A percentile compares a stretch with the other conserved stretches of the same genome.
Conservation (phyloP, 2,329 filamentous ascomycete genomes). For the Botryosphaeria dothidea region DNA sequence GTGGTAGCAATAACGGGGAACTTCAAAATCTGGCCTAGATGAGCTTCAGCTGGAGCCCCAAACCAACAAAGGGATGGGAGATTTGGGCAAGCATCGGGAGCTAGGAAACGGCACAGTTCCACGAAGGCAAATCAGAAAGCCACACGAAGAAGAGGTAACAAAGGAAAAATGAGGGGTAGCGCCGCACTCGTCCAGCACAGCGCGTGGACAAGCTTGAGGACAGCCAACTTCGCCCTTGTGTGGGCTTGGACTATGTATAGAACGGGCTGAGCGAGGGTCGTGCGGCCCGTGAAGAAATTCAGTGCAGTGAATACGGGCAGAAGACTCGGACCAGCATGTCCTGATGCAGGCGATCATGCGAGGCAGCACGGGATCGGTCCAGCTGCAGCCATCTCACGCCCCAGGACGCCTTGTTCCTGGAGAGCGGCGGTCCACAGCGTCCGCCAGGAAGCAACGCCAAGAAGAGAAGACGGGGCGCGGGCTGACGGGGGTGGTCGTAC, state of each 20-base stretch:
- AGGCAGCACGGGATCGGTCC: background rate
- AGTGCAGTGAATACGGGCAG: background rate
- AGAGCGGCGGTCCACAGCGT: background rate
- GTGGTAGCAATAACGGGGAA: slow-evolving; percentile 86
- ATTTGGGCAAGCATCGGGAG: background rate
- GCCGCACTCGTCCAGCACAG: background rate
- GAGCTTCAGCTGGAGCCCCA: background rate
- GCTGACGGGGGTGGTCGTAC: slow-evolving; percentile 30
- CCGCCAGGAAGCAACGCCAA: background rate
- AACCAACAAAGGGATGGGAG: slow-evolving; percentile 1
- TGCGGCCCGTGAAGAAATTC: background rate
- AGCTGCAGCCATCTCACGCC: slow-evolving; percentile 1
- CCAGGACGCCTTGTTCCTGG: slow-evolving; percentile 10
- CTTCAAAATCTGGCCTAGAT: slow-evolving; percentile 57
- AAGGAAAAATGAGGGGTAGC: slow-evolving; percentile 4
- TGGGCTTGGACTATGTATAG: slow-evolving; percentile 2
- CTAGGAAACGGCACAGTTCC: slow-evolving; percentile 10
- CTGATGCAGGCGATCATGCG: background rate
- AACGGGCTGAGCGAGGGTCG: background rate
- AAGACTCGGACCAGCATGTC: background rate
- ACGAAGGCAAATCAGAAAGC: slow-evolving; percentile 8
- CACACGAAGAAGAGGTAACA: slow-evolving; percentile 9
- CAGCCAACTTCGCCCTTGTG: background rate
- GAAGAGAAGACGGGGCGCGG: slow-evolving; percentile 6
- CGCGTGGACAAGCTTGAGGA: background rate